Conservation (phyloP, 2,329 filamentous ascomycete genomes). For the Ceratocystis diversiconidia region DNA sequence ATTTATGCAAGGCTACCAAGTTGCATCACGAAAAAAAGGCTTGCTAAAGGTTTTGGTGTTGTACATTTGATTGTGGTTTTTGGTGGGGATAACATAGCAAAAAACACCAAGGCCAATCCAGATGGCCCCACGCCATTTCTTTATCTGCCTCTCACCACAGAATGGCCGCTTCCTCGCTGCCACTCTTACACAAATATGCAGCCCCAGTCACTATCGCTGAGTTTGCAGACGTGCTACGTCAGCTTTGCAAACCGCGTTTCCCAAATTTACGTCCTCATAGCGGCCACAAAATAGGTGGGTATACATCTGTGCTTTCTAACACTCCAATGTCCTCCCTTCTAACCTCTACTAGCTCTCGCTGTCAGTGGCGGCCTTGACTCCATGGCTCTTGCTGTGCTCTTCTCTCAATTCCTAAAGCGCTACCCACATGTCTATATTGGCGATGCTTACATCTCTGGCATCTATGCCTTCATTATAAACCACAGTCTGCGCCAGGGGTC, state of each 20-base stretch:
- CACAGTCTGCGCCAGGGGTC: constrained; percentile 43
- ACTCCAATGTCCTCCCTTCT: background rate
- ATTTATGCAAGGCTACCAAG: too few relatives aligned
- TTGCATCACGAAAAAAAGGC: too few relatives aligned
- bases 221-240: constrained; percentile 9
- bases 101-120: background rate
- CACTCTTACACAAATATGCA: background rate
- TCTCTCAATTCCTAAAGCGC: constrained; percentile 33
- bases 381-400: constrained; percentile 82
- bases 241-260: background rate
- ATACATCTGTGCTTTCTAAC: background rate
- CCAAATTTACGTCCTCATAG: background rate
- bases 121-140: background rate
- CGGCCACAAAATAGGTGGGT: constrained; percentile 3
- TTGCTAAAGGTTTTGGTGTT: too few relatives aligned
- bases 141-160: background rate
- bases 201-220: background rate
- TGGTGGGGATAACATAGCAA: too few relatives aligned
- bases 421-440: constrained; percentile 29
- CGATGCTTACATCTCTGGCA: constrained; percentile 31
- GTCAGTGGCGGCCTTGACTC: constrained; percentile 91
- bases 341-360: constrained; percentile 45
- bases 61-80: too few relatives aligned
- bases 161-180: background rate
- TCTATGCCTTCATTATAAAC: constrained; percentile 40